A percentile compares a stretch with the other conserved stretches of the same genome.
phyloP scores from a whole-genome alignment of 495 filamentous ascomycete species.

The Xylaria acuta region DNA sequence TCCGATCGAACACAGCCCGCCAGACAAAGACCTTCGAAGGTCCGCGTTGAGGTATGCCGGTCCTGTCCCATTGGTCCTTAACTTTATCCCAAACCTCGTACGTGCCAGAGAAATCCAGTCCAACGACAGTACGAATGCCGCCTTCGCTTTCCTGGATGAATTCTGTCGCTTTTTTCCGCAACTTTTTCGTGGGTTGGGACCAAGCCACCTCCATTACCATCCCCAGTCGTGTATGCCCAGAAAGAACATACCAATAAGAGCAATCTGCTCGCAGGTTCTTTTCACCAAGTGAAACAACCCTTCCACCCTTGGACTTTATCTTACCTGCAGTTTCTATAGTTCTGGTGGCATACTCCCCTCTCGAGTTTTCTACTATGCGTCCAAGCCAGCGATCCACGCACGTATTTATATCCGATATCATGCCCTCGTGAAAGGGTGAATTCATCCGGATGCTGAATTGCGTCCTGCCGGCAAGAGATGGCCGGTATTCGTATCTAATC shows the following conservation, averaged over 20 bases:
- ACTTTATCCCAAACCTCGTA: background rate
- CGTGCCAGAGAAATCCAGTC: slow-evolving; percentile 4
- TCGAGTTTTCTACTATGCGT: background rate
- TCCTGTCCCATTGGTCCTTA: slow-evolving; percentile 3
- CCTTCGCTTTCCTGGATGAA: slow-evolving; percentile 5
- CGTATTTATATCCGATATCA: slow-evolving; percentile 1
- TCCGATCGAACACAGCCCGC: slow-evolving; percentile 5
- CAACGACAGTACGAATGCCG: background rate
- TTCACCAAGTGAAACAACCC: background rate
- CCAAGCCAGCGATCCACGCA: background rate
- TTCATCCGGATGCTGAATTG: slow-evolving; percentile 5
- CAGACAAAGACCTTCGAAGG: slow-evolving; percentile 2
- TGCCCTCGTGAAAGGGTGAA: slow-evolving; percentile 4
- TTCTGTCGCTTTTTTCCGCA: background rate
- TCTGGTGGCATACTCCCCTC: background rate
- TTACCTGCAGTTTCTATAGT: background rate
- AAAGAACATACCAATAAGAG: background rate
- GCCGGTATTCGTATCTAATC: slow-evolving; percentile 9
- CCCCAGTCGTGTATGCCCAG: background rate
- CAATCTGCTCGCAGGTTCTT: background rate
- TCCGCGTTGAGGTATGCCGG: background rate
- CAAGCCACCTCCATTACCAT: slow-evolving; percentile 2
- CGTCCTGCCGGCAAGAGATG: slow-evolving; percentile 1
- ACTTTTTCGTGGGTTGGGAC: background rate
- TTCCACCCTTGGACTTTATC: background rate